phyloP scores from a whole-genome alignment of 257 asterid genomes.

The Solanum chmielewskii region DNA sequence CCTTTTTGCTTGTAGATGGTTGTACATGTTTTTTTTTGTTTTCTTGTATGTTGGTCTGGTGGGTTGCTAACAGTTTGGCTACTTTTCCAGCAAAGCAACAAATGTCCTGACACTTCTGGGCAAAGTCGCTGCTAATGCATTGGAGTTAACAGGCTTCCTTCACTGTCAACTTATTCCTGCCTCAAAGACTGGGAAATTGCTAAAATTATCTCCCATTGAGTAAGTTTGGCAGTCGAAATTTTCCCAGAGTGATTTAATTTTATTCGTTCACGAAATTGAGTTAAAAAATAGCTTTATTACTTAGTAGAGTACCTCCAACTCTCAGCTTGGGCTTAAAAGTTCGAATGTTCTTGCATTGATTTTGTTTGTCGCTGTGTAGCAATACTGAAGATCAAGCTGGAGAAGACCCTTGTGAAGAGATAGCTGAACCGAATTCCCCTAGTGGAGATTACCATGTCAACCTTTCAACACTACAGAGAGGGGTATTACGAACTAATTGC shows the following conservation, averaged over 20 bases:
- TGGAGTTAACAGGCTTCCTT: conserved; percentile 68
- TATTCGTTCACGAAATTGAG: neutral
- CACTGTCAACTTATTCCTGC: conserved; percentile 44
- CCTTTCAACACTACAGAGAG: conserved; percentile 59
- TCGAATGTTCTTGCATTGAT: neutral
- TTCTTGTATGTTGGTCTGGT: neutral
- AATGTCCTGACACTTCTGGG: conserved; percentile 52
- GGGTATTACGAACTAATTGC: conserved; percentile 90
- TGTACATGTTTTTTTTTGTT: neutral
- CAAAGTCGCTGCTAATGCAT: conserved; percentile 63
- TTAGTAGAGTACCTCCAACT: neutral
- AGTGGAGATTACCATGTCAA: conserved; percentile 14
- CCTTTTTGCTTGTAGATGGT: neutral
- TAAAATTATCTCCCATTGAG: conserved; percentile 7
- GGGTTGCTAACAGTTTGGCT: neutral
- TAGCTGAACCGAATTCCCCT: conserved; percentile 1
- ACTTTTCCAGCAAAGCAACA: conserved; percentile 48
- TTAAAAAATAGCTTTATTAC: neutral
- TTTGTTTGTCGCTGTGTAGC: neutral
- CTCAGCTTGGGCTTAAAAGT: neutral
- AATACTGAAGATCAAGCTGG: conserved; percentile 18
- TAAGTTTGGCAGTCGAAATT: neutral
- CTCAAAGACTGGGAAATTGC: conserved; percentile 28
- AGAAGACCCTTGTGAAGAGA: conserved; percentile 14
- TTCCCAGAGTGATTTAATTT: neutral